phyloP scores from a whole-genome alignment of 2,329 filamentous ascomycete genomes.

The Ceratocystis lukuohia region DNA sequence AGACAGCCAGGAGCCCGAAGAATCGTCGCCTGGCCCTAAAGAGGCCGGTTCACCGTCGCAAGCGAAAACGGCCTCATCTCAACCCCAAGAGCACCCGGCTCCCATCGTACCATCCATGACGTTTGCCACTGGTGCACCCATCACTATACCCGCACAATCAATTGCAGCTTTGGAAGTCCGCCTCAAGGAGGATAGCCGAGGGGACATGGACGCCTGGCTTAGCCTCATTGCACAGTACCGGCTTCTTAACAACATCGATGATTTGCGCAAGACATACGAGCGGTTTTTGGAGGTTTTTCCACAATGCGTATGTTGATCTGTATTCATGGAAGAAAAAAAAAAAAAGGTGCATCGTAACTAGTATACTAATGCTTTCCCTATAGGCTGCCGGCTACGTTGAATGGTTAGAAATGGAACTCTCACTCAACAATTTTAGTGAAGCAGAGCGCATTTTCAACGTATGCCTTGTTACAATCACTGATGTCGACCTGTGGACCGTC shows the following conservation, averaged over 20 bases:
- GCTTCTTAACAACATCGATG: slow-evolving; percentile 67
- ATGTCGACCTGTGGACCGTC: slow-evolving; percentile 78
- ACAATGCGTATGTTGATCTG: slow-evolving; percentile 57
- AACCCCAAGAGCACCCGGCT: not conserved
- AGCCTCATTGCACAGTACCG: slow-evolving; percentile 74
- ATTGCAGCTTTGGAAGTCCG: slow-evolving; percentile 76
- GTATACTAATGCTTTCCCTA: not conserved
- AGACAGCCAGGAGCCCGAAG: slow-evolving; percentile 11
- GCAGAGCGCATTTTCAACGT: slow-evolving; percentile 75
- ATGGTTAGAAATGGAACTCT: slow-evolving; percentile 80
- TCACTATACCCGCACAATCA: slow-evolving; percentile 26
- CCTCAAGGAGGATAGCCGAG: slow-evolving; percentile 81
- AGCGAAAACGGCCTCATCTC: not conserved
- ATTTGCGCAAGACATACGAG: slow-evolving; percentile 67
- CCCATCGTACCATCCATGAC: slow-evolving; percentile 7
- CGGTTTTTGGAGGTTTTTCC: slow-evolving; percentile 82
- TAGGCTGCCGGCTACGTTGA: slow-evolving; percentile 86
- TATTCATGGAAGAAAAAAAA: not conserved
- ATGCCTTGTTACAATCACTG: slow-evolving; percentile 64
- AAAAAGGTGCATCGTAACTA: slow-evolving; percentile 18
- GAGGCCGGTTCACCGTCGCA: not conserved
- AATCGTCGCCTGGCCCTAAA: not conserved
- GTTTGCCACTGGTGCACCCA: not conserved
- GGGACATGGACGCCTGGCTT: slow-evolving; percentile 86
- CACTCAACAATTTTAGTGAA: slow-evolving; percentile 65